Conservation (phyloP, 306 rosid genomes). For the Prinsepia uniflora region DNA sequence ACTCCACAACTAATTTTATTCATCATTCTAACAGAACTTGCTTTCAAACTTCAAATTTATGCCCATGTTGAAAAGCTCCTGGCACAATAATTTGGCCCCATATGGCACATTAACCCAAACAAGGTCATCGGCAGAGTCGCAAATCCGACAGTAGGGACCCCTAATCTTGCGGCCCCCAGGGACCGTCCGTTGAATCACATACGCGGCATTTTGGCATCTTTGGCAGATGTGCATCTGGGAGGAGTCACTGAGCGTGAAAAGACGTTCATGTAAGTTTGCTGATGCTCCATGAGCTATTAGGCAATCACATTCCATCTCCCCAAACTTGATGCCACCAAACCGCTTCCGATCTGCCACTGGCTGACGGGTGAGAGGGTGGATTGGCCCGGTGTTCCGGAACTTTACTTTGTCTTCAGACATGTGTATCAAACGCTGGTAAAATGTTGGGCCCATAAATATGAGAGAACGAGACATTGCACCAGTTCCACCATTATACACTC, state of each 20-base stretch:
- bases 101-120: slow-evolving; percentile 74
- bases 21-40: slow-evolving; percentile 41
- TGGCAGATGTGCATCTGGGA: slow-evolving; percentile 79
- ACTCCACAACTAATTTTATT: not conserved
- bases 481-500: slow-evolving; percentile 85
- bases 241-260: slow-evolving; percentile 86
- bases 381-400: slow-evolving; percentile 94
- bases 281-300: slow-evolving; percentile 96
- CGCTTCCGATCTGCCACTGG: slow-evolving; percentile 96
- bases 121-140: slow-evolving; percentile 71
- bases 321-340: slow-evolving; percentile 93
- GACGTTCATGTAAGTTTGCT: slow-evolving; percentile 87
- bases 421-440: slow-evolving; percentile 89
- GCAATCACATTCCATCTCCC: slow-evolving; percentile 99
- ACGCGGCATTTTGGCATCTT: slow-evolving; percentile 67
- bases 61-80: slow-evolving; percentile 99
- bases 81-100: slow-evolving; percentile 82
- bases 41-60: slow-evolving; percentile 80
- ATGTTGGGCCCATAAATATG: slow-evolving; percentile 94
- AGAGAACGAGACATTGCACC: slow-evolving; percentile 86
- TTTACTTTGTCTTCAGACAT: slow-evolving; percentile 97
- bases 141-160: slow-evolving; percentile 83
- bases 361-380: slow-evolving; percentile 95
- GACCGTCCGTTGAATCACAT: slow-evolving; percentile 62
- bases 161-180: slow-evolving; percentile 76